A percentile compares a stretch with the other conserved stretches of the same genome.
phyloP scores from a whole-genome alignment of 352 stramenopile species.

The Thraustotheca clavata region DNA sequence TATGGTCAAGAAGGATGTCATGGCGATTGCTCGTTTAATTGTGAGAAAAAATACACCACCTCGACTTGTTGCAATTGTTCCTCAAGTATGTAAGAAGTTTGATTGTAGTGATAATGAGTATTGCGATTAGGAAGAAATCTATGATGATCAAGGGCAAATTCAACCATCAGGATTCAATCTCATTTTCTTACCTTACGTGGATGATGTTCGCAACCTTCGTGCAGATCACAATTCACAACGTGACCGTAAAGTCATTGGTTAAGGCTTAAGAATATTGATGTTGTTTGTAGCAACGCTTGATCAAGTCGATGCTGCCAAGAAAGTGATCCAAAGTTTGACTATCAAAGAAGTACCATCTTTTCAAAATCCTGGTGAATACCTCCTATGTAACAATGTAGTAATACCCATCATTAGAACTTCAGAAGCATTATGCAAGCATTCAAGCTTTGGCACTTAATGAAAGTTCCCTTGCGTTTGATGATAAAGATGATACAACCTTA shows the following conservation, averaged over 20 bases:
- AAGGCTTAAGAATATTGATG: constrained; percentile 12
- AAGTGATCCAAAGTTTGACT: constrained; percentile 63
- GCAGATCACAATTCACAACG: constrained; percentile 28
- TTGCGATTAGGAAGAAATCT: constrained; percentile 45
- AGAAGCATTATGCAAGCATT: constrained; percentile 77
- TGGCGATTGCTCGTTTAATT: constrained; percentile 58
- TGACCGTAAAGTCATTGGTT: constrained; percentile 25
- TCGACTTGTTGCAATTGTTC: constrained; percentile 59
- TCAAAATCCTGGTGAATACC: constrained; percentile 57
- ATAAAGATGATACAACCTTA: constrained; percentile 64
- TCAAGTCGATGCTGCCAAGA: constrained; percentile 53
- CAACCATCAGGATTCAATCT: constrained; percentile 69
- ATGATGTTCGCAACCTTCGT: constrained; percentile 68
- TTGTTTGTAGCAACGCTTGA: constrained; percentile 32
- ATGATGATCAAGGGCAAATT: constrained; percentile 70
- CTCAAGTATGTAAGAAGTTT: constrained; percentile 29
- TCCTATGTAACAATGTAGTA: background rate
- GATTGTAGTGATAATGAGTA: too few species aligned
- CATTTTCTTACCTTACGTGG: constrained; percentile 68
- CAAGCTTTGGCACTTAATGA: constrained; percentile 68
- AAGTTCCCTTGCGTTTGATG: constrained; percentile 65
- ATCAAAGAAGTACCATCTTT: constrained; percentile 63
- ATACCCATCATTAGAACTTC: constrained; percentile 40
- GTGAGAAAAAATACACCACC: constrained; percentile 66
- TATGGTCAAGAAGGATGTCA: constrained; percentile 57